Evolutionary conservation across 1,139 yeast species (phyloP), one percentile per base, ranked within the genome.

Genomic region (Kurtzmaniella quercitrusa): DNA sequence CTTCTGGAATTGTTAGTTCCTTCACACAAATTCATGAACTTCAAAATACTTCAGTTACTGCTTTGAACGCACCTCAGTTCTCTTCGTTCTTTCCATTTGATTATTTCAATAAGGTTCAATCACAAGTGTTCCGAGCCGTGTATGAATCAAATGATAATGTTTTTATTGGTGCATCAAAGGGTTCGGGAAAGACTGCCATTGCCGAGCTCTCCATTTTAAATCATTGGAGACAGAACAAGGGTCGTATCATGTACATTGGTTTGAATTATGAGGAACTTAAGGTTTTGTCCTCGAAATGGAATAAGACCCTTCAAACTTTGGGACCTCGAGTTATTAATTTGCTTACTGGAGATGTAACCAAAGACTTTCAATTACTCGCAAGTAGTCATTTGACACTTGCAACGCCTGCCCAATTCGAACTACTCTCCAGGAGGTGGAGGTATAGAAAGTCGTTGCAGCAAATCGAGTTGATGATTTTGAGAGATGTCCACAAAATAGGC

Each of bases 391-490:
- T 91, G 43, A 62, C 88, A n/a, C 60, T 91, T 15, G 80, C 88
- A 3, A 88, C 97, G 0, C 95, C 97, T 0, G 71, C 65, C 17
- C 91, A 87, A 47, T 85, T 88, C 68, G 91, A 87, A 48, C 51
- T 66, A 2, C 55, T 89, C 1, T 78, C 95, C 0, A 77, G 93
- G 50, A 73, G 91, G 41, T 93, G 98, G 98, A 82, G 82, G 51
- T 84, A 80, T 50, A 68, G 89, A 46, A 82, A 78, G 53, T 81
- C 82, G 39, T 68, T 91, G 3, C 89, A 84, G 47, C 61, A 78
- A 0, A 76, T 93, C 28, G 88, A 80, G 42, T 59, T 88, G 33
- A 56, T 88, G 2, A 76, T 93, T 41, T 80, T 80, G 41, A 96
- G 88, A 59, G 93, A 88, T 54, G 64, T 78, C n/a, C 96, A 93